These are phyloP conservation scores for Phyllosticta capitalensis DNA, from an alignment of 2,329 filamentous ascomycete genomes.

Conservation along the genomic window DNA sequence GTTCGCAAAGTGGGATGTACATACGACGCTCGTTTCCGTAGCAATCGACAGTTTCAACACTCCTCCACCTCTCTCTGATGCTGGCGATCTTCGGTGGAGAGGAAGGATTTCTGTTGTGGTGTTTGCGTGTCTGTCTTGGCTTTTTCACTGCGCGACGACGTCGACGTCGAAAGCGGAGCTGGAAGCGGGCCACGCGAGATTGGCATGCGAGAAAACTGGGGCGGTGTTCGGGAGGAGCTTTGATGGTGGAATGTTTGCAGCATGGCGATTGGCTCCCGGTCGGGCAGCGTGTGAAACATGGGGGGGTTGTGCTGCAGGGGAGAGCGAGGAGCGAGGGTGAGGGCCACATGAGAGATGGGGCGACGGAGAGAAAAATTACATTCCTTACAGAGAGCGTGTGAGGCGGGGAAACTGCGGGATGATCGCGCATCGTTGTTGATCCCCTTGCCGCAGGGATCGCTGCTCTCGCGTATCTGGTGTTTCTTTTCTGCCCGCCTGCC, in stretches of 20 bases:
- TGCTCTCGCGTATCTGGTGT: too few relatives aligned
- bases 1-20: background rate
- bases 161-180: background rate
- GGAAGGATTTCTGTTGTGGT: background rate
- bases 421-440: too few relatives aligned
- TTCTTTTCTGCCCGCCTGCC: too few relatives aligned
- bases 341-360: too few relatives aligned
- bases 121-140: background rate
- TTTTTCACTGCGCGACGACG: too few relatives aligned
- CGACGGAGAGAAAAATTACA: too few relatives aligned
- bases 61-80: too few relatives aligned
- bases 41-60: background rate
- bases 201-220: background rate
- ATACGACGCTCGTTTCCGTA: background rate
- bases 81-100: background rate
- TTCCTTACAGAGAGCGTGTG: too few relatives aligned
- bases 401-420: too few relatives aligned
- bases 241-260: background rate
- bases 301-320: background rate
- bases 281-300: background rate
- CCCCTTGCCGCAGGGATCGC: too few relatives aligned
- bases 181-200: background rate
- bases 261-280: background rate
- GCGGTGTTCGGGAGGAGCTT: background rate
- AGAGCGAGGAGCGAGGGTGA: too few relatives aligned